These are phyloP conservation scores for Crithidia mellificae DNA, from an alignment of 208 protist species.

Conservation along the genomic window DNA sequence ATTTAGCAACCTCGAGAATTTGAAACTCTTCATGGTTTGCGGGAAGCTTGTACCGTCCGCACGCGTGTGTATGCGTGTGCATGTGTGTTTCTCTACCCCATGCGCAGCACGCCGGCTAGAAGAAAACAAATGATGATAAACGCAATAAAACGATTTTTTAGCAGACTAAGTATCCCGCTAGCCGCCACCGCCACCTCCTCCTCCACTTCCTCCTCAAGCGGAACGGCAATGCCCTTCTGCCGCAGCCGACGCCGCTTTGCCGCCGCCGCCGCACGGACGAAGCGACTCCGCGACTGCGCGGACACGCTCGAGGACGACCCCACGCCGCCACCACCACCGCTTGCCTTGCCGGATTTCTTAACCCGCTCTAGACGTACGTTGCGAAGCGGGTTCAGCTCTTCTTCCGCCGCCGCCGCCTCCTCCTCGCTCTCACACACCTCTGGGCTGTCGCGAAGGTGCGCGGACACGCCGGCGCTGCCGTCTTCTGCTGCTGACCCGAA, in stretches of 20 bases:
- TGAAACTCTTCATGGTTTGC: no score
- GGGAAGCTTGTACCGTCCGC: no score
- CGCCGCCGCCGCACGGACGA: neutral
- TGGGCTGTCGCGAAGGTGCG: no score
- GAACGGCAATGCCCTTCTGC: neutral
- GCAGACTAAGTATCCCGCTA: neutral
- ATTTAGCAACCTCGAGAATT: no score
- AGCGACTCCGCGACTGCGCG: neutral
- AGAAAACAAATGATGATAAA: conserved; percentile 32
- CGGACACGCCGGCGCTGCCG: no score
- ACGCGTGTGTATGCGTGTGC: no score
- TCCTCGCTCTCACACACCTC: neutral
- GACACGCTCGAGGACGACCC: neutral
- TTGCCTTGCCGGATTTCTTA: neutral
- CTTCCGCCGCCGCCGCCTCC: neutral
- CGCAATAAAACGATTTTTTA: conserved; percentile 23
- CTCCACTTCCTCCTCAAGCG: neutral
- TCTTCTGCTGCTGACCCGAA: neutral
- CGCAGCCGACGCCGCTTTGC: neutral
- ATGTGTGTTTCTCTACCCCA: conserved; percentile 15
- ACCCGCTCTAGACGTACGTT: conserved; percentile 26
- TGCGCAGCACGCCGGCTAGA: conserved; percentile 29
- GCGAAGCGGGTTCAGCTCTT: conserved; percentile 15
- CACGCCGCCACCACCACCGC: neutral
- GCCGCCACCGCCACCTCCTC: neutral